Base-by-base conservation (phyloP, 352 stramenopile species). In the Pythium rhizo-oryzae region DNA sequence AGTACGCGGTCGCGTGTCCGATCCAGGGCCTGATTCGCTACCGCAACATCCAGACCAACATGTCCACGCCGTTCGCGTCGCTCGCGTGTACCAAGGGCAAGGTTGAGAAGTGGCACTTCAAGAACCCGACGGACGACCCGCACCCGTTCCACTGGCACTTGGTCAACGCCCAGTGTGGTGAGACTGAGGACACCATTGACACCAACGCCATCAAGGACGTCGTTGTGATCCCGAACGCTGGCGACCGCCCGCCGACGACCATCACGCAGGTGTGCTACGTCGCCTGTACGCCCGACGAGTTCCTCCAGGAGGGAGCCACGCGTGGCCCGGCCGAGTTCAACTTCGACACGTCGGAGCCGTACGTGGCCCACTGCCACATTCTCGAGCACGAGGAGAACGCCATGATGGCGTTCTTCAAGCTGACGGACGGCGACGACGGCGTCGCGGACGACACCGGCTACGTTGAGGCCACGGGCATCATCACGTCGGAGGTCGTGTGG, bases 81-180 rank as follows among this genome's bases (percentile, higher is more conserved):
- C 68, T 91, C n/a, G 62, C 72, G 50, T 92, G 82, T 65, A 91
- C 84, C 5, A 82, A 81, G 59, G 84, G 84, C 43, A 90, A 80
- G 58, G 84, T 91, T 11, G 84, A 92, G 70, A 87, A 88, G 58
- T 92, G 84, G 84, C 74, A 87, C 70, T 92, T 92, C 61, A 81
- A 89, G 71, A 91, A 92, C 70, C 84, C 84, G 21, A 91, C 84
- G 7, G 82, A 90, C 50, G 84, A 92, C 59, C 76, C 82, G 28
- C 82, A 92, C 58, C 84, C 84, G 47, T 91, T 92, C 73, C 84
- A 92, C 59, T 92, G 84, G 84, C 84, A 91, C 56, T 62, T 91
- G 25, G 80, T 91, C 16, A 92, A 90, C 59, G 84, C 84, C 0
- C 84, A 92, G 65, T 92, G 84, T 53, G 82, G 84, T 23, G 78